A percentile compares a stretch with the other conserved stretches of the same genome.
These are phyloP conservation scores for Fremontodendron californicum DNA, from an alignment of 345 rosid genomes.

Conservation along the genomic window DNA sequence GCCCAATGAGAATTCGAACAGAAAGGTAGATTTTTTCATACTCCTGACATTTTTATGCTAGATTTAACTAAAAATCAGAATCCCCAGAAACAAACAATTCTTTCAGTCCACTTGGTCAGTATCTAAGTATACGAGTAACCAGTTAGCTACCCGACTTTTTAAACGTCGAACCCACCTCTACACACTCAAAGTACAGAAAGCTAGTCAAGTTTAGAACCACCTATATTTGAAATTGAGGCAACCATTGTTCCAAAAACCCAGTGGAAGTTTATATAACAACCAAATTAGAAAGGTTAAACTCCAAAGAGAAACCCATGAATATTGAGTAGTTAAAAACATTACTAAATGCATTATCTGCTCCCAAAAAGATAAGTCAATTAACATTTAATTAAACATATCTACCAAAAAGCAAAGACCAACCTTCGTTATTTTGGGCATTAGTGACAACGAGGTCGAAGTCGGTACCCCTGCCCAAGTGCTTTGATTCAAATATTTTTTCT, in stretches of 20 bases:
- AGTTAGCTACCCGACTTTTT: not conserved
- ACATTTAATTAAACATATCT: slow-evolving; percentile 6
- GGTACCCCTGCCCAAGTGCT: slow-evolving; percentile 97
- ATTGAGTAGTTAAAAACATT: not conserved
- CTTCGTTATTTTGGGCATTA: slow-evolving; percentile 97
- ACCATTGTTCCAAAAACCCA: too few relatives aligned
- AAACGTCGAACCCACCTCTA: not conserved
- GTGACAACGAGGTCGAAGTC: slow-evolving; percentile 96
- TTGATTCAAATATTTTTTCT: slow-evolving; percentile 96
- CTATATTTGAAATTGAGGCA: not conserved
- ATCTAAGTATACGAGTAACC: not conserved
- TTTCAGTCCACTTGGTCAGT: not conserved
- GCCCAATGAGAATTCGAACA: not conserved
- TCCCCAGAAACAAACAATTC: not conserved
- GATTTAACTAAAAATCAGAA: not conserved
- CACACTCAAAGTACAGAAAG: not conserved
- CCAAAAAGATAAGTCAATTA: not conserved
- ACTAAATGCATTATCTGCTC: not conserved
- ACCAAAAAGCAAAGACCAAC: slow-evolving; percentile 56
- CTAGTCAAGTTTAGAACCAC: not conserved
- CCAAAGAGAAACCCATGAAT: not conserved
- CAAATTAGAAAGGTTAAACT: not conserved
- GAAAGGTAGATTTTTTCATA: not conserved
- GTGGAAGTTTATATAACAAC: not conserved
- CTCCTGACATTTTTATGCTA: not conserved